Percentiles rank a stretch among this genome's conserved stretches.
These are phyloP conservation scores for Stephanodiscus minutulus DNA, from an alignment of 108 stramenopile genomes.

Conservation along the genomic window DNA sequence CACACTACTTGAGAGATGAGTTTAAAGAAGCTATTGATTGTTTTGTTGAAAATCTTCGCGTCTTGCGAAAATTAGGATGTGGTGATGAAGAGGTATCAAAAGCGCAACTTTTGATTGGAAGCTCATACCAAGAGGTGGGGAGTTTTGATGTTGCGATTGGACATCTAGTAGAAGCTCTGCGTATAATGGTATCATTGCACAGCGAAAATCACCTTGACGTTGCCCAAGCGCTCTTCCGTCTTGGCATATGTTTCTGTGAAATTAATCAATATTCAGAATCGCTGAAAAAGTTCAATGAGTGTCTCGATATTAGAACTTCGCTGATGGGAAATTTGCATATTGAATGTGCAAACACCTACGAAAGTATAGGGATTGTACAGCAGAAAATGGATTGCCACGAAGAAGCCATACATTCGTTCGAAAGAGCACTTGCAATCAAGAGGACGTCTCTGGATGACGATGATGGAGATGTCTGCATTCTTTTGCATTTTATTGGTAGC, in stretches of 20 bases:
- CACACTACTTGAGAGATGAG: slow-evolving; percentile 50
- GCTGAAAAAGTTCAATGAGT: slow-evolving; percentile 38
- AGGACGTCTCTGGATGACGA: slow-evolving; percentile 29
- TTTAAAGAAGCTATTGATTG: slow-evolving; percentile 40
- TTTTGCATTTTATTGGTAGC: slow-evolving; percentile 49
- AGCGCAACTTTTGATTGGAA: slow-evolving; percentile 43
- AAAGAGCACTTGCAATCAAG: slow-evolving; percentile 53
- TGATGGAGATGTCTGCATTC: slow-evolving; percentile 43
- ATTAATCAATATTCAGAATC: slow-evolving; percentile 34
- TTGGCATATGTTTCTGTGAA: slow-evolving; percentile 48
- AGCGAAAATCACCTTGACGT: slow-evolving; percentile 42
- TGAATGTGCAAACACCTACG: slow-evolving; percentile 46
- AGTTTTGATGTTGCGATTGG: slow-evolving; percentile 31
- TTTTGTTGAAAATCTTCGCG: slow-evolving; percentile 44
- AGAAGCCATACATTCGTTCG: slow-evolving; percentile 45
- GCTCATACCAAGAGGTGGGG: slow-evolving; percentile 44
- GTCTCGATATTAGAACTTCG: slow-evolving; percentile 28
- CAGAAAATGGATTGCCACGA: slow-evolving; percentile 45
- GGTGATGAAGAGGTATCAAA: slow-evolving; percentile 27
- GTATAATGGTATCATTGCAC: slow-evolving; percentile 25
- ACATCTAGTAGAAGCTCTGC: slow-evolving; percentile 26
- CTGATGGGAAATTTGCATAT: slow-evolving; percentile 43
- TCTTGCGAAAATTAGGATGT: slow-evolving; percentile 12
- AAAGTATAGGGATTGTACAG: slow-evolving; percentile 57
- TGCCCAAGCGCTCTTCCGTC: slow-evolving; percentile 44